Evolutionary conservation across 352 stramenopile genomes (phyloP).

Genomic region (Stephanocyclus meneghinianus): DNA sequence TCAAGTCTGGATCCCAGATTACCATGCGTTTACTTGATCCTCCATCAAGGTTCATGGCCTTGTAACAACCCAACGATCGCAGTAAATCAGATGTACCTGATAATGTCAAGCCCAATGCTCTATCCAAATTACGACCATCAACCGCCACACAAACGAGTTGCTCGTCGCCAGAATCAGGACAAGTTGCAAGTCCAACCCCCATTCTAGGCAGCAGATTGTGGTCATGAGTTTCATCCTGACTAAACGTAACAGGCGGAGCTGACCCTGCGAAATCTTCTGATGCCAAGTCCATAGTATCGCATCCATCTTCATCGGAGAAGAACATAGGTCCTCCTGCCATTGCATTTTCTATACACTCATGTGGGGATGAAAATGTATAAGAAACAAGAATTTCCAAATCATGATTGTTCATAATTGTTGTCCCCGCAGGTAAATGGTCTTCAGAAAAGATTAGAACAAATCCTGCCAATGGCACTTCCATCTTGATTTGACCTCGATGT

Average conservation of each 20-base stretch:
- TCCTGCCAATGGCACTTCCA: constrained; percentile 30
- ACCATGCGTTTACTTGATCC: constrained; percentile 49
- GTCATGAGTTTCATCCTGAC: constrained; percentile 55
- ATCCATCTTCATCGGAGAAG: constrained; percentile 20
- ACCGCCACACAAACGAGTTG: constrained; percentile 41
- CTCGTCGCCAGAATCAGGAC: constrained; percentile 14
- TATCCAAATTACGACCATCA: constrained; percentile 51
- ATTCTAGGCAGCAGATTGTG: constrained; percentile 51
- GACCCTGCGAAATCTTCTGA: constrained; percentile 44
- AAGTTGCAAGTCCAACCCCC: constrained; percentile 36
- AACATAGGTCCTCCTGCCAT: constrained; percentile 52
- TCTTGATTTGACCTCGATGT: not conserved
- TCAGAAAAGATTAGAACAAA: constrained; percentile 22
- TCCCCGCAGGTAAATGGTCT: not conserved
- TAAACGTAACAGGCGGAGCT: constrained; percentile 48
- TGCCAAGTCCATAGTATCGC: constrained; percentile 19
- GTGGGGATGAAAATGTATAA: constrained; percentile 12
- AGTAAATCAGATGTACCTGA: constrained; percentile 36
- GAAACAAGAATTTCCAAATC: constrained; percentile 18
- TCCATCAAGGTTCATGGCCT: constrained; percentile 53
- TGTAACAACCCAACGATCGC: constrained; percentile 35
- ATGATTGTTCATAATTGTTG: constrained; percentile 4
- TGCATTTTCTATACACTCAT: constrained; percentile 14
- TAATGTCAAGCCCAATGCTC: constrained; percentile 39
- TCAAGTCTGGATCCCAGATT: constrained; percentile 23